phyloP scores from a whole-genome alignment of 768 basidiomycete genomes.

The Leucosporidium creatinivorum region DNA sequence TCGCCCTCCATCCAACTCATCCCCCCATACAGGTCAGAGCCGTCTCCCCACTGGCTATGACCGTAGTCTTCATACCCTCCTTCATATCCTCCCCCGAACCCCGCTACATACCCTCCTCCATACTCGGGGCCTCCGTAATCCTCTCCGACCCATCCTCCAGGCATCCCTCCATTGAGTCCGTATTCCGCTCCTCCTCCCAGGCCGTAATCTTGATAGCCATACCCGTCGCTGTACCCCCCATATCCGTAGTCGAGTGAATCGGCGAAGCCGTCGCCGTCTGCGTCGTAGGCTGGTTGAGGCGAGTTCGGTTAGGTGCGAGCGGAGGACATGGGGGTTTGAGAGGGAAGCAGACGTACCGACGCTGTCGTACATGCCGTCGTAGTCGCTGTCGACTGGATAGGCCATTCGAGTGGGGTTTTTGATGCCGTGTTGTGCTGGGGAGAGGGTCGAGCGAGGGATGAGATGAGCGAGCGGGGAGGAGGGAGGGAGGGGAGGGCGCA shows the following conservation, averaged over 20 bases:
- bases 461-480: background rate
- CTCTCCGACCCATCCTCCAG: too few species aligned
- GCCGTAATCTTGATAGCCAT: background rate
- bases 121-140: background rate
- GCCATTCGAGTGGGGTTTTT: too few species aligned
- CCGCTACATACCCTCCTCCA: background rate
- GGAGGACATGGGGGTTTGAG: background rate
- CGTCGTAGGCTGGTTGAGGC: background rate
- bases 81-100: background rate
- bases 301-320: background rate
- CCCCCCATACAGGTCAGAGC: background rate
- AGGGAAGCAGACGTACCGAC: background rate
- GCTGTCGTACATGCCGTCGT: background rate
- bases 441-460: background rate
- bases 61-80: too few species aligned
- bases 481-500: background rate
- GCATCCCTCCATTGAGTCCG: background rate
- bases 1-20: background rate
- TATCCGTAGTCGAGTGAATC: background rate
- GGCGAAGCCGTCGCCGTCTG: background rate
- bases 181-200: background rate
- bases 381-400: background rate
- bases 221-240: constrained; percentile 1
- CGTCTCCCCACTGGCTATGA: background rate
- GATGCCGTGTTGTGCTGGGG: background rate